A percentile compares a stretch with the other conserved stretches of the same genome.
Conservation (phyloP, 139 green algal species). For the Chara braunii region DNA sequence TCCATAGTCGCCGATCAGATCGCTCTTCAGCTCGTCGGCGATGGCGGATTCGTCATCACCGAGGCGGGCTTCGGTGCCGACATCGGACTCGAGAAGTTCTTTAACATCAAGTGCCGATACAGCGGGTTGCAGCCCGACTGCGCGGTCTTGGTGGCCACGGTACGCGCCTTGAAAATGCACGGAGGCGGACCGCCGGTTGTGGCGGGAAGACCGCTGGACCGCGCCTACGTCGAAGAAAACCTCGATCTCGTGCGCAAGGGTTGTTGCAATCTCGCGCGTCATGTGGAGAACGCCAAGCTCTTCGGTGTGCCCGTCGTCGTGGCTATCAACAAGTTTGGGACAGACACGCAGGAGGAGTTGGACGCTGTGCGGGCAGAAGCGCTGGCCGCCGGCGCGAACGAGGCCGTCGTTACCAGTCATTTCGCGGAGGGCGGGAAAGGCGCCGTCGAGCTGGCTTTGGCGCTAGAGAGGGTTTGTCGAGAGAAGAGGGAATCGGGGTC, state of each 20-base stretch:
- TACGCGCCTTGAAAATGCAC: slow-evolving; percentile 84
- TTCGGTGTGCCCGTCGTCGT: slow-evolving; percentile 93
- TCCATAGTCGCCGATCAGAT: slow-evolving; percentile 88
- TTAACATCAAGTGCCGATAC: slow-evolving; percentile 85
- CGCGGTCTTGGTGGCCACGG: slow-evolving; percentile 87
- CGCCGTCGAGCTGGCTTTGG: slow-evolving; percentile 72
- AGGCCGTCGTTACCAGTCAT: slow-evolving; percentile 77
- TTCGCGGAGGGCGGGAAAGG: slow-evolving; percentile 80
- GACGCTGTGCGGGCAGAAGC: slow-evolving; percentile 34
- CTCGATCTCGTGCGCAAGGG: slow-evolving; percentile 62
- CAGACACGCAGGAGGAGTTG: slow-evolving; percentile 64
- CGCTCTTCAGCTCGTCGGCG: slow-evolving; percentile 82
- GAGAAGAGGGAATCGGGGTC: slow-evolving; percentile 9
- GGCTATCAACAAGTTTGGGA: slow-evolving; percentile 70
- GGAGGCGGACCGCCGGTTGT: slow-evolving; percentile 47
- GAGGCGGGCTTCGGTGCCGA: slow-evolving; percentile 96
- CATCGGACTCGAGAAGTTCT: slow-evolving; percentile 93
- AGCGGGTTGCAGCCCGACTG: slow-evolving; percentile 61
- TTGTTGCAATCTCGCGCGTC: slow-evolving; percentile 50
- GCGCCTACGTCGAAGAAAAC: slow-evolving; percentile 84
- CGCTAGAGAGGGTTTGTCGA: slow-evolving; percentile 69
- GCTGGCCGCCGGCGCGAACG: slow-evolving; percentile 61
- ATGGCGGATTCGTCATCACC: slow-evolving; percentile 84
- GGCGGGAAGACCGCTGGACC: slow-evolving; percentile 75
- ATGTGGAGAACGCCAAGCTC: slow-evolving; percentile 76